Conservation (phyloP, 2,329 filamentous ascomycete species). For the Monosporascus sp. region DNA sequence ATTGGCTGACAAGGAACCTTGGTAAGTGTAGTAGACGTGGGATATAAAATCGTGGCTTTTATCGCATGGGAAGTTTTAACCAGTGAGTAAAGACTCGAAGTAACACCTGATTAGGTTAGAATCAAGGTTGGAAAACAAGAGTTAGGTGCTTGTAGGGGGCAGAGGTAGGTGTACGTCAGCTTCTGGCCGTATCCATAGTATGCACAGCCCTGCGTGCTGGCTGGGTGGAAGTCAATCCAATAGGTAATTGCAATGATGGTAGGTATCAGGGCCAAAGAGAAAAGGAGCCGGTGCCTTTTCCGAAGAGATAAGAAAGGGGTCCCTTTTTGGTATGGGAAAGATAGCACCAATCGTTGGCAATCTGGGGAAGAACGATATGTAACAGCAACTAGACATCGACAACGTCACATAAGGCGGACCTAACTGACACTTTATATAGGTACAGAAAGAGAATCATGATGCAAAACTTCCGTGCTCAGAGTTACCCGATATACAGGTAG, state of each 20-base stretch:
- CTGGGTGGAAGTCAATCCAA: no score
- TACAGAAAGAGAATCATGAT: not conserved
- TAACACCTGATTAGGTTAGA: no score
- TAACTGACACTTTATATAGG: not conserved
- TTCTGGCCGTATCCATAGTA: not conserved
- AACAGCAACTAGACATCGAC: not conserved
- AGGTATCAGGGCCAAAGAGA: not conserved
- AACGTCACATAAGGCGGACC: not conserved
- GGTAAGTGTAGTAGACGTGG: not conserved
- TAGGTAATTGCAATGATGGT: not conserved
- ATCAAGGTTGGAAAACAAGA: no score
- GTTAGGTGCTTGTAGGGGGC: no score
- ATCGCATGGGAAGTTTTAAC: no score
- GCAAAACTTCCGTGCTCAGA: not conserved
- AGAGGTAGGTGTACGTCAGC: not conserved
- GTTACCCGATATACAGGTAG: not conserved
- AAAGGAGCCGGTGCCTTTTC: not conserved
- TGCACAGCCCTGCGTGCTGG: not conserved
- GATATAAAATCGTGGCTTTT: not conserved
- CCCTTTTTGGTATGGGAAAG: no score
- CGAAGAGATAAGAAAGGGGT: no score
- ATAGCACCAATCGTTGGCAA: not conserved
- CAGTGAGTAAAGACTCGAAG: no score
- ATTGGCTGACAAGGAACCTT: not conserved
- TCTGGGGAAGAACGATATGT: not conserved